A percentile compares a stretch with the other conserved stretches of the same genome.
Conservation (phyloP, 169 alveolate genomes). For the Plasmodium chabaudi region DNA sequence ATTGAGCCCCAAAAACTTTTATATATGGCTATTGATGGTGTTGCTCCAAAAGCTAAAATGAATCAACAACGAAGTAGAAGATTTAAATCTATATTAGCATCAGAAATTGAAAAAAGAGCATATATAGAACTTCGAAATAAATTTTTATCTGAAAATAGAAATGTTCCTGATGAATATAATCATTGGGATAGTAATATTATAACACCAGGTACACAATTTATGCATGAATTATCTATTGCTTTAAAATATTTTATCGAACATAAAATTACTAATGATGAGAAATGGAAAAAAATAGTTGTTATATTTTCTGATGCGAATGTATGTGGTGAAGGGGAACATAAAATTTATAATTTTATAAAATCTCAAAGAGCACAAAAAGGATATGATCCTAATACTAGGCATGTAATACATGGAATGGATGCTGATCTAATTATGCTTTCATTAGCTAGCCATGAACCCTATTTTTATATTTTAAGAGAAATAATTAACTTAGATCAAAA, state of each 20-base stretch:
- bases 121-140: conserved; percentile 78
- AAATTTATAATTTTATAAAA: conserved; percentile 97
- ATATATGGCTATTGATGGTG: conserved; percentile 99
- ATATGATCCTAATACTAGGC: conserved; percentile 95
- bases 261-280: conserved; percentile 90
- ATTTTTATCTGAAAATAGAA: conserved; percentile 76
- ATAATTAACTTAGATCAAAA: conserved; percentile 84
- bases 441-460: conserved; percentile 97
- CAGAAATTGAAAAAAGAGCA: conserved; percentile 73
- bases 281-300: conserved; percentile 94
- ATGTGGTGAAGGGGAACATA: conserved; percentile 99
- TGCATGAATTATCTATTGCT: conserved; percentile 92
- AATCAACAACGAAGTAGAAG: conserved; percentile 98
- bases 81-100: conserved; percentile 89
- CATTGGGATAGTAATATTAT: conserved; percentile 98
- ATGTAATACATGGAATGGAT: conserved; percentile 99
- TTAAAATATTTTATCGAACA: conserved; percentile 91
- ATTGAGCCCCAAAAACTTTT: conserved; percentile 95
- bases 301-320: conserved; percentile 97
- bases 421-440: conserved; percentile 99
- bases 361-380: conserved; percentile 83
- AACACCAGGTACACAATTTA: conserved; percentile 99
- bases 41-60: conserved; percentile 99
- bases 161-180: conserved; percentile 50
- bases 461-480: conserved; percentile 95